Evolutionary conservation across 768 basidiomycete species (phyloP), one percentile per base, ranked within the genome.

Genomic region (Gautieria morchelliformis): DNA sequence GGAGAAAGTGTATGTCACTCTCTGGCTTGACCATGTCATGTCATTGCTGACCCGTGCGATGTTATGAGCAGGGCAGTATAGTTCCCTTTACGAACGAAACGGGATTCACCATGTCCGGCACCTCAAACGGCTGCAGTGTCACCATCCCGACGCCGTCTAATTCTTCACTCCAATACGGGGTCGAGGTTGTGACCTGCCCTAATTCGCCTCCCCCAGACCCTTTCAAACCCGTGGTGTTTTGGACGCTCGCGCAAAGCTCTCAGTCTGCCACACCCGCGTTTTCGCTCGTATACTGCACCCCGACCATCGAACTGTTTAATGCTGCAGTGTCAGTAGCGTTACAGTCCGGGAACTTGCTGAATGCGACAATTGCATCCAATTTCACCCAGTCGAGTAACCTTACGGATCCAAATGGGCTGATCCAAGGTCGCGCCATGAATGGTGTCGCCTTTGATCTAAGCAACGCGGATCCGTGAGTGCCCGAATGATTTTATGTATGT

Each of bases 191-290:
- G 15, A 51, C 27, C 4, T 57, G 56, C 24, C 33, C 54, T 19
- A 33, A 39, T 45, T 48, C 19, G 11, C 12, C 24, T 8, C 11
- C 64, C 9, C 68, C 70, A 3, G 62, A 66, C 11, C 67, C 75
- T 44, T 79, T 79, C 41, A 71, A 67, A 15, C 80, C 81, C 0
- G 71, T 79, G 17, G 69, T 79, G 20, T 80, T 82, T 63, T 83
- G 80, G 82, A 78, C 80, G 65, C 81, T 81, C 66, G 70, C 70
- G 53, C 59, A 67, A n/a, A 74, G 78, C 15, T 48, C 61, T 27
- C 64, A 74, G 1, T 61, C 59, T 52, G 71, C 76, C 3, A 74
- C 77, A 24, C 75, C 77, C 6, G 75, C 77, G 6, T 69, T 78
- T 51, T 30, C 56, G 9, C 30, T 57, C 20, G 37, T 57, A 10